These are phyloP conservation scores for Saccharum officinarum DNA, from an alignment of 176 grass and related monocot species.

Conservation along the genomic window DNA sequence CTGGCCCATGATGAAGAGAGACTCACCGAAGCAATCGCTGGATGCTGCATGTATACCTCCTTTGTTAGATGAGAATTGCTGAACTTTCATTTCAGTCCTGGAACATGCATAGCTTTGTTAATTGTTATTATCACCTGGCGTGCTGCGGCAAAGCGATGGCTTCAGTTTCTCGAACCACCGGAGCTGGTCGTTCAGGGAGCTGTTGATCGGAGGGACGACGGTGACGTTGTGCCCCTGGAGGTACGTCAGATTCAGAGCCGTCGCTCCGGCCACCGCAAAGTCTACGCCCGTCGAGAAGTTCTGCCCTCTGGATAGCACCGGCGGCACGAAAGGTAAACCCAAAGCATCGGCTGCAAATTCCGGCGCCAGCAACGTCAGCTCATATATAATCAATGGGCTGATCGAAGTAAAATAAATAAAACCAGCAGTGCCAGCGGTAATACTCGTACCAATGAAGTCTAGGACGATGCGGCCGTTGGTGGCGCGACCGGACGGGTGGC, in stretches of 20 bases:
- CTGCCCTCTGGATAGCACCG: neutral
- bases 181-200: constrained; percentile 41
- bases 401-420: no score
- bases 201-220: constrained; percentile 29
- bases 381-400: no score
- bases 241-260: constrained; percentile 40
- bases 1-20: no score
- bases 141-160: constrained; percentile 32
- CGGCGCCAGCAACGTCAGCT: no score
- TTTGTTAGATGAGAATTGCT: no score
- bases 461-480: constrained; percentile 53
- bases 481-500: constrained; percentile 34
- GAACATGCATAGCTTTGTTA: no score
- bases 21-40: no score
- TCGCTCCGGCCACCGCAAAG: constrained; percentile 45
- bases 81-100: no score
- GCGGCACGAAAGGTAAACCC: constrained; percentile 60
- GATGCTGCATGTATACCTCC: no score
- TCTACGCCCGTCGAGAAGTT: constrained; percentile 51
- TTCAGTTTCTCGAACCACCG: constrained; percentile 58
- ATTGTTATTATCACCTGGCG: no score
- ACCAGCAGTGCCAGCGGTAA: no score
- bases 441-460: constrained; percentile 28
- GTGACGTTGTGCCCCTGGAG: constrained; percentile 28
- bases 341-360: constrained; percentile 43